Percentiles rank a stretch among this genome's conserved stretches.
phyloP scores from a whole-genome alignment of 331 rosid species.

The Malus hybrid region DNA sequence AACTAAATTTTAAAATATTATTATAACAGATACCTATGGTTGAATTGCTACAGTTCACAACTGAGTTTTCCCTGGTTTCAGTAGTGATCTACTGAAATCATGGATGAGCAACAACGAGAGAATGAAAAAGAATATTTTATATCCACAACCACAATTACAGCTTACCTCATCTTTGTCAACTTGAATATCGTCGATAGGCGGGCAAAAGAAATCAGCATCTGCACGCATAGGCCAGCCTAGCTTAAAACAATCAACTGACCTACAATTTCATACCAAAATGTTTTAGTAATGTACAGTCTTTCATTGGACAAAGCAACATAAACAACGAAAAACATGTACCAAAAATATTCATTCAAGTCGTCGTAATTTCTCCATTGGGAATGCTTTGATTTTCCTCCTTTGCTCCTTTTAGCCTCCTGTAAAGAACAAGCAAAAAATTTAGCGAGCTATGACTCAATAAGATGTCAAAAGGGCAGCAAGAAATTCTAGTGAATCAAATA shows the following conservation, averaged over 20 bases:
- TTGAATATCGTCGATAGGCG: constrained; percentile 16
- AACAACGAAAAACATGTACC: constrained; percentile 41
- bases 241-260: constrained; percentile 81
- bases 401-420: constrained; percentile 66
- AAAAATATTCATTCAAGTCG: constrained; percentile 84
- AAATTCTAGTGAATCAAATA: neutral
- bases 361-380: constrained; percentile 98
- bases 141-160: constrained; percentile 2
- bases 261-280: constrained; percentile 27
- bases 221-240: constrained; percentile 95
- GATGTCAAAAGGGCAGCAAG: constrained; percentile 9
- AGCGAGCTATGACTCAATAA: constrained; percentile 5
- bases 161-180: constrained; percentile 54
- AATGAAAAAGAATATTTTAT: neutral
- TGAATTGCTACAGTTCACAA: neutral
- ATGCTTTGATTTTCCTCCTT: constrained; percentile 70
- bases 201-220: constrained; percentile 60
- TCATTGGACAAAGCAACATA: neutral
- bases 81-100: neutral
- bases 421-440: constrained; percentile 7
- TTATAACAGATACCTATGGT: neutral
- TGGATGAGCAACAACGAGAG: neutral
- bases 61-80: neutral
- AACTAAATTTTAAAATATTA: neutral
- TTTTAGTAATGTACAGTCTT: constrained; percentile 6